phyloP scores from a whole-genome alignment of 495 filamentous ascomycete genomes.

The Aspergillus biplanus region DNA sequence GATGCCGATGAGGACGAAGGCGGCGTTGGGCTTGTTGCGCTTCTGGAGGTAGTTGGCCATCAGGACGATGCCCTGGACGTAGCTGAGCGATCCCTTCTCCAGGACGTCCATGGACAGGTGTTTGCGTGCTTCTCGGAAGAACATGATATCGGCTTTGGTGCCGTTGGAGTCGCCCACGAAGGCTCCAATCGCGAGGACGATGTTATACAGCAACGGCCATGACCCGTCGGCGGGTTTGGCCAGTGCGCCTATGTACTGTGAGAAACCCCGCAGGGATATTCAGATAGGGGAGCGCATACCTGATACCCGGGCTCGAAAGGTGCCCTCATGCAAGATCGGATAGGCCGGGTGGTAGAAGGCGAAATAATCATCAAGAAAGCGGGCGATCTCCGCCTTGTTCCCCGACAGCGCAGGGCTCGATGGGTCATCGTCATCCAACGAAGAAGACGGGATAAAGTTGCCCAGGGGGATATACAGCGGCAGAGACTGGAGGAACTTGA shows the following conservation, averaged over 20 bases:
- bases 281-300: slow-evolving; percentile 8
- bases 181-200: slow-evolving; percentile 26
- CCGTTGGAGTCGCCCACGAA: slow-evolving; percentile 28
- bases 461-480: slow-evolving; percentile 25
- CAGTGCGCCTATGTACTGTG: slow-evolving; percentile 17
- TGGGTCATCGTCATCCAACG: slow-evolving; percentile 23
- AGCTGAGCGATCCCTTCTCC: slow-evolving; percentile 28
- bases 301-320: slow-evolving; percentile 26
- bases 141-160: slow-evolving; percentile 21
- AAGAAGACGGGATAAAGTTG: slow-evolving; percentile 24
- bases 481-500: slow-evolving; percentile 28
- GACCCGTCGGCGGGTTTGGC: slow-evolving; percentile 27
- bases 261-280: not conserved
- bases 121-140: slow-evolving; percentile 25
- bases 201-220: slow-evolving; percentile 28
- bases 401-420: slow-evolving; percentile 6
- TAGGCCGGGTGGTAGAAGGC: slow-evolving; percentile 24
- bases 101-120: slow-evolving; percentile 28
- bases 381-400: not conserved
- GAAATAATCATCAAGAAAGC: slow-evolving; percentile 28
- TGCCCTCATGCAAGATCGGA: slow-evolving; percentile 27
- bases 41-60: slow-evolving; percentile 30
- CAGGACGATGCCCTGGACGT: slow-evolving; percentile 26
- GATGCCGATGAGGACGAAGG: slow-evolving; percentile 28
- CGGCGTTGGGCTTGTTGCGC: slow-evolving; percentile 29